Percentiles rank a stretch among this genome's conserved stretches.
Conservation (phyloP, 2,329 filamentous ascomycete genomes). For the Colletotrichum navitas region DNA sequence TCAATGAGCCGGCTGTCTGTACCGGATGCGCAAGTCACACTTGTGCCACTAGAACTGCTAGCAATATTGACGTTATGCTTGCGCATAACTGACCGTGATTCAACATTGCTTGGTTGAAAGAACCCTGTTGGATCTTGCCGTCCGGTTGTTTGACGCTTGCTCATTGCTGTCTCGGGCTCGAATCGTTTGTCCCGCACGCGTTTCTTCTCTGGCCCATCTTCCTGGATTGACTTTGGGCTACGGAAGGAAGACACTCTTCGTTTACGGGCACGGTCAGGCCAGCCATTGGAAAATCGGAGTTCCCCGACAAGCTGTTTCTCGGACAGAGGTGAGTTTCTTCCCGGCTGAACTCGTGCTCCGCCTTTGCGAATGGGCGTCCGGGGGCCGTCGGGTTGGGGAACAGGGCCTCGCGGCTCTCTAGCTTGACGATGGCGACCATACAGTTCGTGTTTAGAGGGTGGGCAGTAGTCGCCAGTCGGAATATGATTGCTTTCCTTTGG, state of each 20-base stretch:
- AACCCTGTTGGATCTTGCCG: too few relatives aligned
- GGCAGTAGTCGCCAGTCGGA: not conserved
- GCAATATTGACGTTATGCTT: slow-evolving; percentile 10
- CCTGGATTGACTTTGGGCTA: slow-evolving; percentile 6
- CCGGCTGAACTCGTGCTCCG: not conserved
- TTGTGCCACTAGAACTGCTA: not conserved
- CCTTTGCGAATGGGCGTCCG: slow-evolving; percentile 4
- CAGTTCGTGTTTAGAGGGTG: not conserved
- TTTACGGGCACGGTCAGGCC: slow-evolving; percentile 6
- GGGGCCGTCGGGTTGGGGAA: not conserved
- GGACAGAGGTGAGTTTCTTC: not conserved
- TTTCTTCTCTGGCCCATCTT: slow-evolving; percentile 16
- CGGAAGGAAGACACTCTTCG: slow-evolving; percentile 1
- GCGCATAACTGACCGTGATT: not conserved
- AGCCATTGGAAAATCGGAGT: not conserved
- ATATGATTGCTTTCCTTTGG: not conserved
- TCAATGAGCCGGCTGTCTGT: not conserved
- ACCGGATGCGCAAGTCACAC: not conserved
- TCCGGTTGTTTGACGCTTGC: not conserved
- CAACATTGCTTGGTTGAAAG: not conserved
- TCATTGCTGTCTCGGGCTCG: not conserved
- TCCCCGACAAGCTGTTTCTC: slow-evolving; percentile 10
- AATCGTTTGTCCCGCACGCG: not conserved
- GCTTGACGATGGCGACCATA: not conserved
- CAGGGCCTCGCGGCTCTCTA: not conserved